A percentile compares a stretch with the other conserved stretches of the same genome.
These are phyloP conservation scores for Fragosphaeria purpurea DNA, from an alignment of 2,329 filamentous ascomycete genomes.

Conservation along the genomic window DNA sequence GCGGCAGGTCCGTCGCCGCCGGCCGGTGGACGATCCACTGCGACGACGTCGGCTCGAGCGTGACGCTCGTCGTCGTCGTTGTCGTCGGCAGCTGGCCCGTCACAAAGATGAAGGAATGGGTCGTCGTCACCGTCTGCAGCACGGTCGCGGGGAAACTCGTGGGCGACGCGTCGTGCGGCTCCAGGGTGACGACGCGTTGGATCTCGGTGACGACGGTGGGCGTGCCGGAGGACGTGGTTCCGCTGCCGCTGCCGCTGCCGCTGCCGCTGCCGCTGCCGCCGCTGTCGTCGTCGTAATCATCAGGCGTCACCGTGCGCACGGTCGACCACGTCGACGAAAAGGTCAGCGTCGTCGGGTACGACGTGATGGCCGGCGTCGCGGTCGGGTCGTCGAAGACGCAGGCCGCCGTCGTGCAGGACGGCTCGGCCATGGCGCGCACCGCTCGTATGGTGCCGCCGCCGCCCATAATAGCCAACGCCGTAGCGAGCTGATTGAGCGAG, in stretches of 20 bases:
- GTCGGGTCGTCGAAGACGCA: slow-evolving; percentile 1
- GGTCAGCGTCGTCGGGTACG: slow-evolving; percentile 3
- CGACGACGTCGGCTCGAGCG: background rate
- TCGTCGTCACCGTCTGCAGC: background rate
- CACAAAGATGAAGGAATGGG: background rate
- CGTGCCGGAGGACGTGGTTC: background rate
- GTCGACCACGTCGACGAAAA: background rate
- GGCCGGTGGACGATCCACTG: background rate
- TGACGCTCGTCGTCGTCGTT: background rate
- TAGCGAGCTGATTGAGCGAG: too few species aligned
- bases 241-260: background rate
- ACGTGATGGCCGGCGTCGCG: slow-evolving; percentile 1
- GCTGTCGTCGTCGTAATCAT: background rate
- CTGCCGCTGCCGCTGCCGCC: background rate
- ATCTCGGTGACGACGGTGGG: background rate
- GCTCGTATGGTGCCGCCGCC: too few species aligned
- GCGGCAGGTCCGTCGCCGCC: background rate
- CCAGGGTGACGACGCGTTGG: background rate
- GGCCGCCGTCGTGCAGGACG: slow-evolving; percentile 1
- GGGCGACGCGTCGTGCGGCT: background rate
- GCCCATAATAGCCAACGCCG: too few species aligned
- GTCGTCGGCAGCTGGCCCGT: background rate
- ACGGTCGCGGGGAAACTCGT: slow-evolving; percentile 1
- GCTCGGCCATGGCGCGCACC: background rate
- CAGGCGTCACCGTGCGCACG: background rate